Base-by-base conservation (phyloP, 1,284 basidiomycete species). In the Hypsizygus ulmarius region DNA sequence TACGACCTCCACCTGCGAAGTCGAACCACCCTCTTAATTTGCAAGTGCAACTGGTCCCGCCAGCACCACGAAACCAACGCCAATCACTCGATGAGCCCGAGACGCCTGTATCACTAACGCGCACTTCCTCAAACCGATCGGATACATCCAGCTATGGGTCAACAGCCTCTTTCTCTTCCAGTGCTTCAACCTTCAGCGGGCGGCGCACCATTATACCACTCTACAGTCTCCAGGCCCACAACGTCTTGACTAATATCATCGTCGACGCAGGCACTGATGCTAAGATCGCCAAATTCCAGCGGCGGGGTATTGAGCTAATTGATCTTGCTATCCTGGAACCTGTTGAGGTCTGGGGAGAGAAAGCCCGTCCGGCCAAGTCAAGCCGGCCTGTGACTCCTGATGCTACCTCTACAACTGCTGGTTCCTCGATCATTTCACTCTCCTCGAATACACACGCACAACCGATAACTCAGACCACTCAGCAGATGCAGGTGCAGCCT, bases 231-330 rank as follows among this genome's bases (percentile, higher is more conserved):
- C 86, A 90, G 46, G 90, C 88, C 2, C 95, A 99, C 69, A 92
- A 91, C 56, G 91, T 98, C 49, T 80, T 96, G 73, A 87, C 93
- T 8, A 95, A 95, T 53, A 85, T 87, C 25, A 86, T 97, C 48
- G 83, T 92, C 27, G 93, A 95, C 61, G 92, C 92, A 0, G 94
- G 93, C 2, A 99, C 96, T 0, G 96, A 98, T 56, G 90, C 90
- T 25, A 93, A 91, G 65, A 87, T 99, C 9, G 94, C 95, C 12
- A 93, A 88, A 62, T 97, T 97, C 64, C 74, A 80, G 54, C 92
- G 86, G 60, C 83, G 89, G 11, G 87, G 90, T 0, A 71, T 93
- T n/a, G 93, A 95, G 62, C 73, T 95, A 21, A 75, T 87, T 30
- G 85, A 84, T 27, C 75, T 93, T 3, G 90, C 86, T 2, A 62